Base-by-base conservation (phyloP, 78 protist genomes). In the Trichosphaerium sp. region DNA sequence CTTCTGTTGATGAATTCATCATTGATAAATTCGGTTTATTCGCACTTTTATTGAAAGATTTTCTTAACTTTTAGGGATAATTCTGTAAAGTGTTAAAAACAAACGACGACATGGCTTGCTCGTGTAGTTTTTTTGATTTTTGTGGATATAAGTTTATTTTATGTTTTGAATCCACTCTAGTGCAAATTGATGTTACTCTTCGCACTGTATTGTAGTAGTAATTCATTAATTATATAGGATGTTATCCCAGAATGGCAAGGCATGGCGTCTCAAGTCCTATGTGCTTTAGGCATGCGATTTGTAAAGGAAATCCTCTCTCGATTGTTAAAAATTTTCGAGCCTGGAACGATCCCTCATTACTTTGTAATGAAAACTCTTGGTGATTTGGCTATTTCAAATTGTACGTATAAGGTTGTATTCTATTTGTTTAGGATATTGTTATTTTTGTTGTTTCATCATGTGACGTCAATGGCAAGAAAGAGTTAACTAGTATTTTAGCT, bases 191-290 rank as follows among this genome's bases (percentile, higher is more conserved):
- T 7, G 65, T 61, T 31, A 5, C 55, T 6, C 28, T 21, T 14
- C 15, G 15, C 61, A 10, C 8, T 37, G 12, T 8, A 26, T 32
- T 25, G 7, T 32, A 26, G 11, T 61, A 7, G 7, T 8, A 23
- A 10, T 37, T 37, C 38, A n/a, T n/a, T n/a, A n/a, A n/a, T 31
- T 32, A 32, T 26, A 5, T 7, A 78, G 54, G 88, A 83, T 11
- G 79, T 83, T 11, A 51, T 60, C 18, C 77, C 82, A 8, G 84
- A 71, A n/a, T 83, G 83, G 88, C 88, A 83, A 65, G 78, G 71
- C 34, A 65, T 69, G 11, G 80, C 88, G 2, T 71, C 81, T 2
- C 42, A 71, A 6, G 26, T 76, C 18, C 29, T 83, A 39, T 80
- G 75, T 32, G 65, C 82, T 14, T 61, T 83, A 1, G 78, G 78